These are phyloP conservation scores for Auriscalpium microsporum DNA, from an alignment of 768 basidiomycete species.

Conservation along the genomic window DNA sequence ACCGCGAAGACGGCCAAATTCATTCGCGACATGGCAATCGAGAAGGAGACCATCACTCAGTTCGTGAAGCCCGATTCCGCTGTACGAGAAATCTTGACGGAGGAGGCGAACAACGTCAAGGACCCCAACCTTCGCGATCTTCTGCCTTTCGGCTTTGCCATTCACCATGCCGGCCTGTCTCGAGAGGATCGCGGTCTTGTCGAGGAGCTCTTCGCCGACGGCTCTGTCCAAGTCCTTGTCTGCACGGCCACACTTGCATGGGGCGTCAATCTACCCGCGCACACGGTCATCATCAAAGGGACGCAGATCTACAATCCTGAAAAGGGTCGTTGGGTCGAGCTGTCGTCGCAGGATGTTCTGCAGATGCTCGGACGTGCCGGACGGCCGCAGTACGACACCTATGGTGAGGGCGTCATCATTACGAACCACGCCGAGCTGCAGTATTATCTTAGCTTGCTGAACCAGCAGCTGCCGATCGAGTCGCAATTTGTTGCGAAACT, in stretches of 20 bases:
- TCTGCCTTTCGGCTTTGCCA: slow-evolving; percentile 93
- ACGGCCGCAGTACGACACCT: slow-evolving; percentile 94
- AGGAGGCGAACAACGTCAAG: slow-evolving; percentile 75
- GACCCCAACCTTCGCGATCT: slow-evolving; percentile 82
- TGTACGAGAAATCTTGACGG: slow-evolving; percentile 79
- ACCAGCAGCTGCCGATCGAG: slow-evolving; percentile 97
- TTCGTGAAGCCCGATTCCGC: slow-evolving; percentile 94
- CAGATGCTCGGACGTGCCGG: slow-evolving; percentile 99
- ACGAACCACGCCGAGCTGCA: slow-evolving; percentile 96
- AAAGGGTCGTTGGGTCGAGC: slow-evolving; percentile 95
- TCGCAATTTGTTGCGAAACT: slow-evolving; percentile 87
- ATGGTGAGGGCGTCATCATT: slow-evolving; percentile 96
- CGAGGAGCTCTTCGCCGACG: slow-evolving; percentile 90
- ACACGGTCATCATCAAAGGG: slow-evolving; percentile 99
- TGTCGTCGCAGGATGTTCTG: slow-evolving; percentile 91
- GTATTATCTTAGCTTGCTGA: slow-evolving; percentile 91
- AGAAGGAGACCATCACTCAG: slow-evolving; percentile 92
- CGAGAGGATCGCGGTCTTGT: slow-evolving; percentile 85
- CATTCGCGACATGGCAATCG: slow-evolving; percentile 89
- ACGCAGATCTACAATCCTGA: slow-evolving; percentile 99
- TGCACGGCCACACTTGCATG: slow-evolving; percentile 98
- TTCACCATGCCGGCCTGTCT: slow-evolving; percentile 97
- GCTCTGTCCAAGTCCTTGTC: slow-evolving; percentile 87
- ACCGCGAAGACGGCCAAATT: slow-evolving; percentile 95
- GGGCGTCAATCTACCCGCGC: slow-evolving; percentile 98